Base-by-base conservation (phyloP, 805 yeast species). In the Pichia cabralensis region DNA sequence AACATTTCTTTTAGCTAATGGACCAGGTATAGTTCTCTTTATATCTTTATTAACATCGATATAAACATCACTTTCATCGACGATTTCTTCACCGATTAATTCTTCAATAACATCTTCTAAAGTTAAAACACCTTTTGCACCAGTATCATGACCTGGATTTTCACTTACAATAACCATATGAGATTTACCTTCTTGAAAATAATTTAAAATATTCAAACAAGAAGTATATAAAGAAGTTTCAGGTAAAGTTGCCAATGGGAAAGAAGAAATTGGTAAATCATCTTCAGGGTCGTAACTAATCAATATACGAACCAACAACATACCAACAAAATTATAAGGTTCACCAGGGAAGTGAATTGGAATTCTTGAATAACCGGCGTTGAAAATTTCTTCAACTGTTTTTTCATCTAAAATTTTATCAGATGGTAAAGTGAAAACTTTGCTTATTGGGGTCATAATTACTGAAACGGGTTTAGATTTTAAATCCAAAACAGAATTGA, bases 61-160 rank as follows among this genome's bases (percentile, higher is more conserved):
- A 51, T 81, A 86, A 14, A 92, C 96, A 54, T 89, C 98, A 17
- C 86, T 76, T 60, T 89, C 98, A 53, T 89, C 98, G 27, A 89
- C 89, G 50, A 89, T 89, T 56, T 89, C 98, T 59, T 89, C 97
- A 33, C 98, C 98, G 56, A 89, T 89, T 44, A 89, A 68, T 60
- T 89, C 98, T 58, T 89, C 98, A 52, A 89, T 92, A n/a, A 89
- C 96, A 53, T 89, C 98, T 59, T 89, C 98, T 41, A 89, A 65
- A 1, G 98, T 89, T 28, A 89, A 64, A 8, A 89, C 94, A 44
- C 98, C 98, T 22, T 80, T 55, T 1, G 96, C 92, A 15, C 96
- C 96, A 16, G 58, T 51, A 26, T 67, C 65, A 46, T 69, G 73
- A 28, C 98, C 98, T 0, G 97, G 97, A 29, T 67, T 66, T 38